Evolutionary conservation across 2,329 filamentous ascomycete species (phyloP).

Genomic region (Hirsutella rhossiliensis): DNA sequence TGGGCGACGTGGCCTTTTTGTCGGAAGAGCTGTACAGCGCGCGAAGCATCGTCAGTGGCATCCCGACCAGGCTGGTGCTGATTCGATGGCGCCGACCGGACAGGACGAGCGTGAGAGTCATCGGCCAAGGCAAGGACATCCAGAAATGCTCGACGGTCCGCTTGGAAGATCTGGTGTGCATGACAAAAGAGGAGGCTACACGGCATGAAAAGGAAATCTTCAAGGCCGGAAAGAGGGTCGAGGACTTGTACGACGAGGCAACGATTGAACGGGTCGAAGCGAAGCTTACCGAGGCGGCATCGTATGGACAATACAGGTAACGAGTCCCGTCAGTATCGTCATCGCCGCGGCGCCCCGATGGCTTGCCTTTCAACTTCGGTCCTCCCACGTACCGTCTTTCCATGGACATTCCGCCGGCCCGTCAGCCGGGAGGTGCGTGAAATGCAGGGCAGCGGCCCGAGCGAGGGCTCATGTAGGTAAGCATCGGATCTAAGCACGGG

Average conservation of each 20-base stretch:
- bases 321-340: neutral
- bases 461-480: too few relatives aligned
- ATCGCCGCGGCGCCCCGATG: neutral
- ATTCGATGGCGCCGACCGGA: conserved; percentile 65
- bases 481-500: too few relatives aligned
- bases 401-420: too few relatives aligned
- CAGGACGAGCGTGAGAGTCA: conserved; percentile 40
- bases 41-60: conserved; percentile 69
- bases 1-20: conserved; percentile 75
- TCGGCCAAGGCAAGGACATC: conserved; percentile 54
- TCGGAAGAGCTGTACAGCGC: conserved; percentile 82
- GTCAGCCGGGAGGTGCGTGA: too few relatives aligned
- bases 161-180: conserved; percentile 65
- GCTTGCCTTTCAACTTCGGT: neutral
- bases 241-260: conserved; percentile 62
- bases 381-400: too few relatives aligned
- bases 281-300: conserved; percentile 54
- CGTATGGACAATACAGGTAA: conserved; percentile 40
- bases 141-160: conserved; percentile 65
- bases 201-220: conserved; percentile 73
- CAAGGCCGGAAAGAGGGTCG: conserved; percentile 50
- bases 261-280: conserved; percentile 56
- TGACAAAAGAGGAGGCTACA: conserved; percentile 84
- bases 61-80: conserved; percentile 69
- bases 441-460: too few relatives aligned